Conservation (phyloP, 768 basidiomycete genomes). For the Agaricus subrufescens region DNA sequence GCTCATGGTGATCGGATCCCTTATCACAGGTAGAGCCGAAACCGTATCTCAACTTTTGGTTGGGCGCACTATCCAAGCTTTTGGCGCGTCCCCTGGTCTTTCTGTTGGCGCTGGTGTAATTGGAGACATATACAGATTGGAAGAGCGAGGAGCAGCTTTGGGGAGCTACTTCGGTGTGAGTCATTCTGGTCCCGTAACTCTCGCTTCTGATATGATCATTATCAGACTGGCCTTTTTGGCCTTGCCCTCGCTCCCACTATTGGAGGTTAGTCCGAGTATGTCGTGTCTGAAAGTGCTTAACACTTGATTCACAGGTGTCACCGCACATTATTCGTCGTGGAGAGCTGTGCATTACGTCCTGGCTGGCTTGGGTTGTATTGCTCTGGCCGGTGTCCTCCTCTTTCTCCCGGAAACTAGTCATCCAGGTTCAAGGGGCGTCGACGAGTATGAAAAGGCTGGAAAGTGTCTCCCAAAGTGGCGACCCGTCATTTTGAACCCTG, state of each 20-base stretch:
- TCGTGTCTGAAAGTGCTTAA: neutral
- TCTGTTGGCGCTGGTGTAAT: slow-evolving; percentile 58
- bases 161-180: slow-evolving; percentile 53
- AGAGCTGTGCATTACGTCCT: slow-evolving; percentile 49
- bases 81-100: slow-evolving; percentile 55
- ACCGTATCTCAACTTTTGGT: slow-evolving; percentile 45
- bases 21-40: slow-evolving; percentile 50
- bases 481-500: slow-evolving; percentile 50
- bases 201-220: neutral
- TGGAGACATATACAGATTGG: slow-evolving; percentile 61
- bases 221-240: slow-evolving; percentile 50
- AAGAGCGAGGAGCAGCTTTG: slow-evolving; percentile 56
- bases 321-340: slow-evolving; percentile 63
- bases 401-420: slow-evolving; percentile 66
- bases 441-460: slow-evolving; percentile 28
- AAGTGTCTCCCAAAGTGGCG: slow-evolving; percentile 15
- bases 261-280: slow-evolving; percentile 35
- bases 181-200: neutral
- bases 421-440: slow-evolving; percentile 51
- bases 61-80: slow-evolving; percentile 62
- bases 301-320: slow-evolving; percentile 27
- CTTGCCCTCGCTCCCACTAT: slow-evolving; percentile 55
- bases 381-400: slow-evolving; percentile 33
- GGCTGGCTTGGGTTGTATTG: slow-evolving; percentile 34
- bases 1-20: slow-evolving; percentile 50